Evolutionary conservation across 176 grass and related monocot species (phyloP).

Genomic region (Oryza meyeriana): DNA sequence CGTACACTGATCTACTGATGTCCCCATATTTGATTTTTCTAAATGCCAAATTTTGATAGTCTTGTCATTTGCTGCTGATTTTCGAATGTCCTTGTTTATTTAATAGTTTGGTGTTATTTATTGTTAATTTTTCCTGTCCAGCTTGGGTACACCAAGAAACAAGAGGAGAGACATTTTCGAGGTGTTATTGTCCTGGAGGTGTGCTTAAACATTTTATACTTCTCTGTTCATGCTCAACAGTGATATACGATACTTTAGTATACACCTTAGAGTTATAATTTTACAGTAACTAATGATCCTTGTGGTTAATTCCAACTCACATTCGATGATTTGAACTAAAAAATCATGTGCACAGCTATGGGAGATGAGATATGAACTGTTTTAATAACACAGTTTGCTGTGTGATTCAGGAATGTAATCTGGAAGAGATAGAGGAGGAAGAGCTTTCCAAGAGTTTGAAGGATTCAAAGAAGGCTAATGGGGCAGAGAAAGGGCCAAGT

Average conservation of each 20-base stretch:
- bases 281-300: neutral
- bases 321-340: neutral
- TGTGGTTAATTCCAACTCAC: neutral
- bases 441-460: constrained; percentile 80
- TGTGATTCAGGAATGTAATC: constrained; percentile 75
- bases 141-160: constrained; percentile 97
- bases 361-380: constrained; percentile 3
- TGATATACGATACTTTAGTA: neutral
- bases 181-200: constrained; percentile 87
- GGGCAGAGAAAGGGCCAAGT: constrained; percentile 71
- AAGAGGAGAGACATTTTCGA: constrained; percentile 94
- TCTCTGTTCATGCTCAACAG: constrained; percentile 5
- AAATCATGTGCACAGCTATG: neutral
- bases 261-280: neutral
- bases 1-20: neutral
- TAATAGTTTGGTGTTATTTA: constrained; percentile 32
- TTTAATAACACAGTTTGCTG: constrained; percentile 6
- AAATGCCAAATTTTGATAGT: constrained; percentile 19
- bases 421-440: constrained; percentile 96
- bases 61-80: neutral
- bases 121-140: constrained; percentile 29
- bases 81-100: constrained; percentile 6
- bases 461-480: constrained; percentile 88
- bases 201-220: constrained; percentile 20
- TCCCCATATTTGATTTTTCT: neutral